Evolutionary conservation across 1,139 yeast species (phyloP).

Genomic region (Saccharomyces hybrid): DNA sequence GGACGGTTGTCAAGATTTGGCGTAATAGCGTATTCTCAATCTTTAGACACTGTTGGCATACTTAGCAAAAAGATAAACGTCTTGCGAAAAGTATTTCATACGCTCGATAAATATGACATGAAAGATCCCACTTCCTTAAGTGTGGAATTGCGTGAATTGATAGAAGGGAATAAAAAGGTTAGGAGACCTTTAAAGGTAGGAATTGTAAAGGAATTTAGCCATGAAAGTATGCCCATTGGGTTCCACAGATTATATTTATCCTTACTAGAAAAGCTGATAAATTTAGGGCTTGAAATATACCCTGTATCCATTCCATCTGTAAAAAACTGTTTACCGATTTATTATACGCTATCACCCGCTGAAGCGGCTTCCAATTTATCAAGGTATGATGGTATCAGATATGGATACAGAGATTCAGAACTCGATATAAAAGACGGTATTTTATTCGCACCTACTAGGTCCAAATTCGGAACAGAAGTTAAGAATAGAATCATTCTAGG

Average conservation of each 20-base stretch:
- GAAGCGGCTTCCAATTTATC: slow-evolving; percentile 92
- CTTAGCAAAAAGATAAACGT: slow-evolving; percentile 44
- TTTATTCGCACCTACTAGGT: slow-evolving; percentile 52
- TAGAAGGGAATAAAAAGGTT: slow-evolving; percentile 14
- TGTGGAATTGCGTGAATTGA: slow-evolving; percentile 32
- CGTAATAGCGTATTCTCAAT: slow-evolving; percentile 85
- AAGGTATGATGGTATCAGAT: slow-evolving; percentile 83
- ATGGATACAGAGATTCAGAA: slow-evolving; percentile 48
- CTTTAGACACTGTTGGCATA: slow-evolving; percentile 90
- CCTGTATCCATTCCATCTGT: slow-evolving; percentile 67
- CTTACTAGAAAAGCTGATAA: slow-evolving; percentile 39
- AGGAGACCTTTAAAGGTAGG: slow-evolving; percentile 47
- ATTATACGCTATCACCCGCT: slow-evolving; percentile 82
- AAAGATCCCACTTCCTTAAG: slow-evolving; percentile 77
- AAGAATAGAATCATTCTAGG: slow-evolving; percentile 79
- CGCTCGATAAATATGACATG: slow-evolving; percentile 53
- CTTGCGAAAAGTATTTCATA: slow-evolving; percentile 44
- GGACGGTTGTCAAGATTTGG: slow-evolving; percentile 93
- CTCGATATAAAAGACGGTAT: slow-evolving; percentile 35
- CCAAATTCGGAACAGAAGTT: slow-evolving; percentile 70
- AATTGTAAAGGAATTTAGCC: slow-evolving; percentile 56
- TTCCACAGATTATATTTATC: slow-evolving; percentile 43
- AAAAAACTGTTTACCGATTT: slow-evolving; percentile 64
- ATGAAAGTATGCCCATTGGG: slow-evolving; percentile 46
- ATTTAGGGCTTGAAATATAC: slow-evolving; percentile 48